Base-by-base conservation (phyloP, 768 basidiomycete genomes). In the Pulveroboletus sp. region DNA sequence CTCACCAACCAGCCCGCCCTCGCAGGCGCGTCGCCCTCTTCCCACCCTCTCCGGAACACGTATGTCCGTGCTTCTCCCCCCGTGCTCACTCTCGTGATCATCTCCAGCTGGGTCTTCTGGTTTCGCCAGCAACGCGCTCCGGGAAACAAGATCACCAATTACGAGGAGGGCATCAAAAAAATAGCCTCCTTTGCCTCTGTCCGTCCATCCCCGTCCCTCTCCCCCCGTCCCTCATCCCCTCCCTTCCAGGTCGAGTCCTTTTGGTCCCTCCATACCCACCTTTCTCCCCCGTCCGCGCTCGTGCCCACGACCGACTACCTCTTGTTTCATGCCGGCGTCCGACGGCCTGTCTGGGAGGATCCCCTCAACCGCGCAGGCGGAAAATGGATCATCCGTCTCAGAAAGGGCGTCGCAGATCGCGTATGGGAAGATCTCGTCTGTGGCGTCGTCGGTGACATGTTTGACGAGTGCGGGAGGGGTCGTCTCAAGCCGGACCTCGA, bases 281-380 rank as follows among this genome's bases (percentile, higher is more conserved):
- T 98, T 23, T 77, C 85, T 6, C 83, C 90, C 1, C 93, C 94
- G 2, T 93, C 90, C 2, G 77, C 79, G 12, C 78, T 97, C 22
- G 77, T 82, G 11, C 87, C 93, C 6, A 95, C 93, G 4, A 95
- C 94, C 5, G 95, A 98, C 71, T 91, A 95, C 55, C 83, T 97
- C 27, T 79, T 96, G 55, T 96, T 97, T 73, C 90, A 93, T 58
- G 74, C 81, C 3, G 85, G 84, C 34, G 76, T 98, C 49, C 84
- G 86, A 20, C 79, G 91, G 36, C 94, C 95, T 1, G 87, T 95
- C 3, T 98, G 95, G 95, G 95, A 98, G 66, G 93, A 96, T 68
- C 87, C 92, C 13, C 73, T 92, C 48, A 96, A 96, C 66, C 67
- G 83, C 42, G 66, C 81, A 14, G 94, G 94, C 23, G 94, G 93